Base-by-base conservation (phyloP, 306 rosid genomes). In the Trichosanthes cucumerina region DNA sequence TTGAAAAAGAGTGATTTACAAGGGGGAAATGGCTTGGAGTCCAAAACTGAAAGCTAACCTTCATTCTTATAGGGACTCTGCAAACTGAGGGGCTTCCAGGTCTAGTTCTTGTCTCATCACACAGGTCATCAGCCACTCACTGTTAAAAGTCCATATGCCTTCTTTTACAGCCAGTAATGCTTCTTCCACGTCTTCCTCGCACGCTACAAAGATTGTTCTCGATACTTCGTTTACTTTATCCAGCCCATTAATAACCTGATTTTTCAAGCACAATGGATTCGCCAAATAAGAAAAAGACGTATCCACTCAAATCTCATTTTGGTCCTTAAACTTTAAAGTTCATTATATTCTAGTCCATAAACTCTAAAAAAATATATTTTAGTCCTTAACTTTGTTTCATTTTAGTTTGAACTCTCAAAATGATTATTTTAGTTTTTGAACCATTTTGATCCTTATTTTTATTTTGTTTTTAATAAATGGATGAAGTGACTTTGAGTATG, bases 41-140 rank as follows among this genome's bases (percentile, higher is more conserved):
- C 4, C n/a, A 9, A 69, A 43, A 21, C 52, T n/a, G 33, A 69
- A 69, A 21, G 54, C 54, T 44, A 13, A 43, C 26, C 63, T 39
- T 79, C 79, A 81, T 69, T 78, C 81, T 83, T 59, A 90, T 23
- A 93, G 83, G 83, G 98, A 88, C 84, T 84, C 91, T 3, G 91
- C 92, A 85, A 89, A 93, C 76, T 91, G 93, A 63, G 91, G 83
- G 77, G 93, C 97, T 73, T 91, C 89, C 80, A 91, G 46, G 81
- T 93, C 98, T 23, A 93, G 89, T 77, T 91, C 93, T 81, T 93
- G 97, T 85, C 87, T 86, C 98, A 93, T 89, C 79, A 91, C 85
- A 86, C 98, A 93, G 76, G 86, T 88, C 93, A 93, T 93, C 78
- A 91, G 87, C 93, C 98, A 93, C 43, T 91, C 97, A 79, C 88